A percentile compares a stretch with the other conserved stretches of the same genome.
phyloP scores from a whole-genome alignment of 305 asterid species.

The Solanum hybrid region DNA sequence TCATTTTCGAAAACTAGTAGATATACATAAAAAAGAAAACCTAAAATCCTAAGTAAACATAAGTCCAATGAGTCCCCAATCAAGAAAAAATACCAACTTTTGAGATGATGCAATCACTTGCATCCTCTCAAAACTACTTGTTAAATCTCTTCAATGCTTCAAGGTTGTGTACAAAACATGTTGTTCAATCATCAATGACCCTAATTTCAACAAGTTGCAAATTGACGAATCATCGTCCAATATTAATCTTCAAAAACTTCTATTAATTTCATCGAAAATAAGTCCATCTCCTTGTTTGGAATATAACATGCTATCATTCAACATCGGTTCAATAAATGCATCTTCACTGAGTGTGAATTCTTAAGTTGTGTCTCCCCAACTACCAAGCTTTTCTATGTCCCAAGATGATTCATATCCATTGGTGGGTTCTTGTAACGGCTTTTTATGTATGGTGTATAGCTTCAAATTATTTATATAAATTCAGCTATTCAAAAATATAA shows the following conservation, averaged over 20 bases:
- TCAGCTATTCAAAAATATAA: not conserved
- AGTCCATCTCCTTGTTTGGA: not conserved
- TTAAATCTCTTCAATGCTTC: not conserved
- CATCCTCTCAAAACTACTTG: not conserved
- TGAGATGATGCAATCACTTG: not conserved
- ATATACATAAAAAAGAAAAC: not conserved
- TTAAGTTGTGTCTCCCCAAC: not conserved
- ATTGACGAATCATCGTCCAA: not conserved
- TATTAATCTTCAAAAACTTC: not conserved
- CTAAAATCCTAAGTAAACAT: not conserved
- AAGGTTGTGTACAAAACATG: no score
- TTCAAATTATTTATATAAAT: not conserved
- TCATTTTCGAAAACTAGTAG: no score
- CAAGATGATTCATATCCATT: not conserved
- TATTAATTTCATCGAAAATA: not conserved
- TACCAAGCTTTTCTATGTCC: not conserved
- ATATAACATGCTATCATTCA: not conserved
- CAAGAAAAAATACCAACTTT: not conserved
- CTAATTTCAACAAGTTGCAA: not conserved
- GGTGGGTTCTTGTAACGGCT: not conserved
- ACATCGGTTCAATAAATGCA: no score
- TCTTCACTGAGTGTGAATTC: not conserved
- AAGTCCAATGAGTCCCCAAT: not conserved
- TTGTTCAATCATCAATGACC: not conserved
- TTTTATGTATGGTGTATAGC: not conserved